Evolutionary conservation across 495 filamentous ascomycete species (phyloP).

Genomic region (Penicillium coffeae): DNA sequence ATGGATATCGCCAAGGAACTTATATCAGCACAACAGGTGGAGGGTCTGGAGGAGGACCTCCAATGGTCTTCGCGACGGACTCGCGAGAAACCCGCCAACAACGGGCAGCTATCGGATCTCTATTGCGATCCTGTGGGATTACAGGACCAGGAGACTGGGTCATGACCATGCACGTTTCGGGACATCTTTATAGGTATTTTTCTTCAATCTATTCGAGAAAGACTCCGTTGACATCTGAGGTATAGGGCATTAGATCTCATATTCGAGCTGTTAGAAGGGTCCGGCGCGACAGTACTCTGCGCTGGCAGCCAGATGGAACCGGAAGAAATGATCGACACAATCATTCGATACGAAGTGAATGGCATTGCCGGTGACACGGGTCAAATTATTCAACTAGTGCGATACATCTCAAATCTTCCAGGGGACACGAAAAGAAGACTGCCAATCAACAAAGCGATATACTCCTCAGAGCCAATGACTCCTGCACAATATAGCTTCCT

Average conservation of each 20-base stretch:
- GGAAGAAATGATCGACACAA: slow-evolving; percentile 9
- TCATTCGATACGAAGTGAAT: slow-evolving; percentile 23
- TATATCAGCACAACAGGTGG: slow-evolving; percentile 30
- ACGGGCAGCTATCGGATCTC: slow-evolving; percentile 11
- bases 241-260: slow-evolving; percentile 17
- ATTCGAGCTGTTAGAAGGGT: slow-evolving; percentile 14
- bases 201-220: background rate
- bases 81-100: slow-evolving; percentile 25
- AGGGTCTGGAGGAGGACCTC: slow-evolving; percentile 20
- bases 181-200: background rate
- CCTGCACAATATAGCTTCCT: slow-evolving; percentile 6
- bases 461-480: slow-evolving; percentile 26
- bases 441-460: slow-evolving; percentile 20
- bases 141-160: slow-evolving; percentile 24
- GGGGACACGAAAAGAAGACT: slow-evolving; percentile 2
- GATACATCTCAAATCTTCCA: slow-evolving; percentile 20
- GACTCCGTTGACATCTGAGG: too few species aligned
- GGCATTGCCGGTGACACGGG: slow-evolving; percentile 23
- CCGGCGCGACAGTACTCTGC: slow-evolving; percentile 22
- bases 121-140: slow-evolving; percentile 16
- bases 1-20: slow-evolving; percentile 21
- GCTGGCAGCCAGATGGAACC: slow-evolving; percentile 19
- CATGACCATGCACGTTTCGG: slow-evolving; percentile 24
- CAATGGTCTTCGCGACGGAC: slow-evolving; percentile 25
- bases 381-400: slow-evolving; percentile 21